Evolutionary conservation across 2,329 filamentous ascomycete species (phyloP).

Genomic region (Zelopaecilomyces penicillatus): DNA sequence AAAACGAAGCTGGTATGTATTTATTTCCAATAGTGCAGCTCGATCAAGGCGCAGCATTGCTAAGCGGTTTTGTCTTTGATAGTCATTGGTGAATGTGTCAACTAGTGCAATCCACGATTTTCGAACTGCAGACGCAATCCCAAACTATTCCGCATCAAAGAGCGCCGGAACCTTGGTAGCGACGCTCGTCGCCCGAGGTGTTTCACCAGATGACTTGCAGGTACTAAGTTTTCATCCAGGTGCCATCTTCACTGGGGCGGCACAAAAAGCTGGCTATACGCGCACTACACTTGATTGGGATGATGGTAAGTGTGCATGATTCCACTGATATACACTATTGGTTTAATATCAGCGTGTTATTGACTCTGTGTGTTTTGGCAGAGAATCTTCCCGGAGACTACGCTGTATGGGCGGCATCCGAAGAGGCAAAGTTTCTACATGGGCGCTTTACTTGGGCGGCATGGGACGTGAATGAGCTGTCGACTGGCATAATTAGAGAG

Average conservation of each 20-base stretch:
- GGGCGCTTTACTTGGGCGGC: constrained; percentile 30
- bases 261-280: constrained; percentile 9
- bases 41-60: too few species aligned
- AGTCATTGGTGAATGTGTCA: constrained; percentile 4
- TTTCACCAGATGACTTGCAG: constrained; percentile 24
- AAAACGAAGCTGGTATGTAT: constrained; percentile 13
- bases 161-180: constrained; percentile 22
- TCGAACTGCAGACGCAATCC: constrained; percentile 2
- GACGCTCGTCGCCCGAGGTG: constrained; percentile 25
- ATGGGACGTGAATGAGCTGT: constrained; percentile 30
- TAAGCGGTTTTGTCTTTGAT: too few species aligned
- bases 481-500: constrained; percentile 5
- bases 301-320: constrained; percentile 1
- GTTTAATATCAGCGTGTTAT: neutral
- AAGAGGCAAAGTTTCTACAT: constrained; percentile 30
- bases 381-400: constrained; percentile 18
- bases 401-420: constrained; percentile 29
- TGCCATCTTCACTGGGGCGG: constrained; percentile 21
- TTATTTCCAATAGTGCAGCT: neutral
- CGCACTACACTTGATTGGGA: neutral
- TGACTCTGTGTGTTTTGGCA: neutral
- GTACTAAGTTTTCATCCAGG: constrained; percentile 31
- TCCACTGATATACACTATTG: neutral
- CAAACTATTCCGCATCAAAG: constrained; percentile 27
- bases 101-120: constrained; percentile 15